Percentiles rank a stretch among this genome's conserved stretches.
These are phyloP conservation scores for Aureobasidium namibiae DNA, from an alignment of 2,329 filamentous ascomycete genomes.

Conservation along the genomic window DNA sequence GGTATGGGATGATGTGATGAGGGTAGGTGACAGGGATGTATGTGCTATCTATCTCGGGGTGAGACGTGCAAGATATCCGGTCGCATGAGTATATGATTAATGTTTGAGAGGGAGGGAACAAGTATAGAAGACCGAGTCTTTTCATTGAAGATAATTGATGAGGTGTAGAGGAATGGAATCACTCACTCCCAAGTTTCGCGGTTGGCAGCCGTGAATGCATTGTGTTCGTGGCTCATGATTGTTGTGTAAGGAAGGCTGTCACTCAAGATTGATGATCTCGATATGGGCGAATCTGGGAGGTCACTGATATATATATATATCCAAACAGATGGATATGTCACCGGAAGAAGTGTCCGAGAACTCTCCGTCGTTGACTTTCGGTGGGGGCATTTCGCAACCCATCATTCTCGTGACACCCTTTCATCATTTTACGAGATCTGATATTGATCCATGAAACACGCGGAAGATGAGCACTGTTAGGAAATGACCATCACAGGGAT, in stretches of 20 bases:
- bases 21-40: too few species aligned
- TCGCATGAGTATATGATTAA: too few species aligned
- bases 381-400: not conserved
- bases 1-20: too few species aligned
- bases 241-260: not conserved
- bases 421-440: not conserved
- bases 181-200: constrained; percentile 26
- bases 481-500: too few species aligned
- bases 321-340: not conserved
- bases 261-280: too few species aligned
- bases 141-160: not conserved
- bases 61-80: too few species aligned
- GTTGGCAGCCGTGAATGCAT: constrained; percentile 27
- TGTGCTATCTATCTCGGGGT: too few species aligned
- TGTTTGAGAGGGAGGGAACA: too few species aligned
- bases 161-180: not conserved
- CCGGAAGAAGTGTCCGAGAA: not conserved
- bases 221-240: constrained; percentile 19
- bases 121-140: not conserved
- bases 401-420: not conserved
- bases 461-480: too few species aligned
- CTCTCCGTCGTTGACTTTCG: not conserved
- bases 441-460: too few species aligned
- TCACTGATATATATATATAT: not conserved
- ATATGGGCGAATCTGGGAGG: not conserved